Percentiles rank a stretch among this genome's conserved stretches.
Conservation (phyloP, 805 yeast genomes). For the Ogataea glucozyma region DNA sequence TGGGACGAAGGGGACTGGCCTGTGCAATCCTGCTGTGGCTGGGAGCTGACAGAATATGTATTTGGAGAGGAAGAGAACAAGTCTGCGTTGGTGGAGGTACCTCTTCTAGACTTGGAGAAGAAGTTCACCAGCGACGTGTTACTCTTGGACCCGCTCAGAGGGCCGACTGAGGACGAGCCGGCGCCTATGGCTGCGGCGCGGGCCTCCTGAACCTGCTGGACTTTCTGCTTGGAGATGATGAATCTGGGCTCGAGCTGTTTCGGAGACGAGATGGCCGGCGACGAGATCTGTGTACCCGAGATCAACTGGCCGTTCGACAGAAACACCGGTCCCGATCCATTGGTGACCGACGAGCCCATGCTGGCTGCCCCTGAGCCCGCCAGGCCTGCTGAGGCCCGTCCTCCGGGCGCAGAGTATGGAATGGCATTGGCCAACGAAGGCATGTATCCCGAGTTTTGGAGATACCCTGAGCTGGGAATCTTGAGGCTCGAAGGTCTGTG, state of each 20-base stretch:
- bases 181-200: conserved; percentile 30
- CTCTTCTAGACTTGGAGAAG: conserved; percentile 48
- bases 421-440: conserved; percentile 57
- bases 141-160: conserved; percentile 32
- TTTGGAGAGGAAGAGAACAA: conserved; percentile 34
- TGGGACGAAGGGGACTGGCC: conserved; percentile 35
- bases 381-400: no score
- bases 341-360: conserved; percentile 5
- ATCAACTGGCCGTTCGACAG: conserved; percentile 58
- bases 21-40: conserved; percentile 29
- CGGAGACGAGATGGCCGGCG: conserved; percentile 61
- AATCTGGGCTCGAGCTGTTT: conserved; percentile 80
- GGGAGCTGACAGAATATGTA: conserved; percentile 27
- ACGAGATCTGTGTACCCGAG: conserved; percentile 63
- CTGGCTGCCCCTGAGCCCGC: conserved; percentile 23
- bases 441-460: conserved; percentile 33
- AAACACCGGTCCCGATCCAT: conserved; percentile 26
- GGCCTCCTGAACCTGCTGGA: conserved; percentile 55
- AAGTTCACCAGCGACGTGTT: conserved; percentile 52
- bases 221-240: conserved; percentile 76
- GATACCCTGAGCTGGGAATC: conserved; percentile 11
- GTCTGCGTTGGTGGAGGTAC: conserved; percentile 34
- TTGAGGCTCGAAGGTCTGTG: conserved; percentile 18
- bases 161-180: conserved; percentile 2
- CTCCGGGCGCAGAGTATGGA: conserved; percentile 75